Base-by-base conservation (phyloP, 768 basidiomycete genomes). In the Amanita inopinata region DNA sequence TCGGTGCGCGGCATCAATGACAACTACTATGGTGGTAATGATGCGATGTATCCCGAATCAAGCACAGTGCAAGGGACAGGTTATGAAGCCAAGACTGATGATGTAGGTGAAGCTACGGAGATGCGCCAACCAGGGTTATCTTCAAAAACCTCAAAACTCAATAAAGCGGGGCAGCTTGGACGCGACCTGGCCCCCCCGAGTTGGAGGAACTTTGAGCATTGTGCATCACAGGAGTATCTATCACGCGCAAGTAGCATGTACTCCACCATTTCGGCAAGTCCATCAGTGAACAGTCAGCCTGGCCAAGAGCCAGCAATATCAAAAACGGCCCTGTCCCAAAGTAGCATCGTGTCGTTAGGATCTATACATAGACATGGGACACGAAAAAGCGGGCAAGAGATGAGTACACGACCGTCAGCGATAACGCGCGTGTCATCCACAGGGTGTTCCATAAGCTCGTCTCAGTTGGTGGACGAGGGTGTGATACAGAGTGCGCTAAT, bases 211-310 rank as follows among this genome's bases (percentile, higher is more conserved):
- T 8, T 18, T 27, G 35, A 42, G 43, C 11, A 33, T 5, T 28
- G 30, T 38, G 35, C 23, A 39, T 38, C 44, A 20, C 35, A 31
- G 47, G 33, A 40, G 37, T 43, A 44, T 2, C n/a, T 42, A 2
- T 59, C 57, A 6, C 46, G 47, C 18, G 47, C 56, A 9, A 54
- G 49, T 20, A 59, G 57, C 36, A 47, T 52, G 9, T 59, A 59
- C 38, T 59, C 57, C 0, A 51, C 47, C 34, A 35, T 50, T 12
- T 57, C 57, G 3, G 51, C 42, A 1, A 27, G 48, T 18, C 51
- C 50, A 18, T 47, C 49, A 2, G 28, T 40, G 20, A 36, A 10
- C 15, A 10, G 34, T 4, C 5, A 19, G 30, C 2, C 24, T 19
- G 18, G 6, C 23, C 33, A n/a, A 36, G 19, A 5, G 14, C 19